Evolutionary conservation across 2,329 filamentous ascomycete genomes (phyloP), one percentile per base, ranked within the genome.

Genomic region (Xylogone sp.): DNA sequence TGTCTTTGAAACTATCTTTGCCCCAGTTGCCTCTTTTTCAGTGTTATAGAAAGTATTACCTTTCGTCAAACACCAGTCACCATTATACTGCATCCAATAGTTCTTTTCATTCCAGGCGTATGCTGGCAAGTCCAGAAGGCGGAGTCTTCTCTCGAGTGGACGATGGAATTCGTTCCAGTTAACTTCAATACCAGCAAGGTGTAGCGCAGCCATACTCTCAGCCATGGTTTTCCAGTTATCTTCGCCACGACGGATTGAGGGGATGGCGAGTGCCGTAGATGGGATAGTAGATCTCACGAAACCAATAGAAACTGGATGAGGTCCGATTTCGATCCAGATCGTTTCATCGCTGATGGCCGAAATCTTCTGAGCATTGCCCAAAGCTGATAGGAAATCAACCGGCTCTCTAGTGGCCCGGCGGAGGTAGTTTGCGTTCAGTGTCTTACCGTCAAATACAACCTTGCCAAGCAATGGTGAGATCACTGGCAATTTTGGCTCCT

Each of bases 111-210:
- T 83, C 65, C 83, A 90, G 1, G 75, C 75, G 63, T 89, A 89
- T 0, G 78, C 75, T 1, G 86, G 86, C 3, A 90, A 69, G 12
- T 78, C 71, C n/a, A 86, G 68, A n/a, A 88, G 70, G 44, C 78
- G 72, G 34, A 84, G 77, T 1, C 74, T 73, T 31, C 70, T 63
- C 58, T 82, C 78, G 65, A 83, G 86, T 47, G 81, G 75, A 43
- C 75, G 73, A 67, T 88, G 83, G 62, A 81, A 88, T 68, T 90
- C 87, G 53, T 83, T 79, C 79, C 87, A 92, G 64, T 86, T 76
- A 52, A 92, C 72, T 42, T 77, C 72, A 7, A 88, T 70, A 39
- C 86, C 87, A 9, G 76, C 76, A 3, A 71, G 70, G 68, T 87
- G 82, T 0, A 92, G 72, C 1, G 77, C 74, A 56, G 76, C 77